Evolutionary conservation across 1,139 yeast species (phyloP), one percentile per base, ranked within the genome.

Genomic region (Yamadazyma atlantica): DNA sequence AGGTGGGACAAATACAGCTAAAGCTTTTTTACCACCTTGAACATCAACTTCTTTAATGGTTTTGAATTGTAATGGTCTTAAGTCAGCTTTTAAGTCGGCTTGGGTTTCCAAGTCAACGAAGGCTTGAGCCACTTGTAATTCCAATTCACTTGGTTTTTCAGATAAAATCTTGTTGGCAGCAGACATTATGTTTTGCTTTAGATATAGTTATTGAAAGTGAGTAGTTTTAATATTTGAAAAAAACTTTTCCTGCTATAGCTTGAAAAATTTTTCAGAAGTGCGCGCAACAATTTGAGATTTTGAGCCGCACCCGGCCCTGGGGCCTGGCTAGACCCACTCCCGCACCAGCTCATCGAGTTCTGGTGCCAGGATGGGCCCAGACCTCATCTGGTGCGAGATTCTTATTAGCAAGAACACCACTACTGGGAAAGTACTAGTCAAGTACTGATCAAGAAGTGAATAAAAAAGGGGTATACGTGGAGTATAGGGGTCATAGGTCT

Each of bases 81-180:
- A 84, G 65, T 89, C 97, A 64, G 96, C 92, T 85, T 90, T 90
- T 73, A 90, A 80, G 72, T 92, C 98, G 66, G 95, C 81, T 76
- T 89, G 83, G 69, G 82, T 75, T 82, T 94, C 98, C 75, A 92
- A 84, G 80, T 92, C 99, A 66, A 84, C 73, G 73, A 92, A 88
- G 65, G 98, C 97, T 82, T 92, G 97, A 65, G 97, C 97, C 71
- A 92, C 96, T 81, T 92, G 95, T 76, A 92, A 88, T 81, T 92
- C 99, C 77, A 92, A 88, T 79, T 92, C 97, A 70, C 92, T 72
- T 78, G 97, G 97, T 68, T 82, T 82, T 69, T 82, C 82, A 62
- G 85, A 78, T 74, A 89, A 83, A 76, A 92, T 83, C 84, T 94
- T 92, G 74, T 87, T 80, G 74, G 88, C 87, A 69, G 95, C 94